phyloP scores from a whole-genome alignment of 2,329 filamentous ascomycete species.

The Thielaviopsis populi region DNA sequence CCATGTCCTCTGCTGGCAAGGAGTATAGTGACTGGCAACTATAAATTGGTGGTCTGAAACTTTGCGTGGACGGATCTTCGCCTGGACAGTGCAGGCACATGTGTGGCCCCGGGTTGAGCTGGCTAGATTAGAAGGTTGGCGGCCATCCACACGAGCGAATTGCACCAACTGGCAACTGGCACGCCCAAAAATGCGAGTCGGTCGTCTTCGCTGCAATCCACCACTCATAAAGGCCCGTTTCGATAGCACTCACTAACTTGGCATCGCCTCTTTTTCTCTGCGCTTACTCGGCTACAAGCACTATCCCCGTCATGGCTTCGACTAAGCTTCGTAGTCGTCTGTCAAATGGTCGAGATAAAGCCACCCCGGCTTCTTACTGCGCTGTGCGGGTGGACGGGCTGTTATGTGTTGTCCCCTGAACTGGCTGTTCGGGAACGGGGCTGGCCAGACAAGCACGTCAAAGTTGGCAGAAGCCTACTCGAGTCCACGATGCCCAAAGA shows the following conservation, averaged over 20 bases:
- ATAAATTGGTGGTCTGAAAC: slow-evolving; percentile 4
- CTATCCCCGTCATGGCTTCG: neutral
- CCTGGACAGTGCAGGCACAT: neutral
- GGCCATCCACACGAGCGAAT: neutral
- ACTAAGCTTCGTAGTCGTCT: neutral
- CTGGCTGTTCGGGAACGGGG: neutral
- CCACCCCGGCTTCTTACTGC: neutral
- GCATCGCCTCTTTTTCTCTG: neutral
- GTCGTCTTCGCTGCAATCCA: neutral
- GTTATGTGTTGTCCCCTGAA: neutral
- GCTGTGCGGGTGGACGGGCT: neutral
- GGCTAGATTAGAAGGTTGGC: neutral
- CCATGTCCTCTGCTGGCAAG: neutral
- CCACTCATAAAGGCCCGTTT: neutral
- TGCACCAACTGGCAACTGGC: neutral
- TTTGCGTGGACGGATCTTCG: neutral
- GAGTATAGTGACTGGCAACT: neutral
- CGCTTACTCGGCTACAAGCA: neutral
- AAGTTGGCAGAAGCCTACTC: neutral
- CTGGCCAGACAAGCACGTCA: neutral
- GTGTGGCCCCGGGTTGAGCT: neutral
- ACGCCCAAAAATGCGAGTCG: neutral
- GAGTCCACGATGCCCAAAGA: neutral
- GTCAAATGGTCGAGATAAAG: neutral
- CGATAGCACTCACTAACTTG: neutral